Evolutionary conservation across 768 basidiomycete species (phyloP).

Genomic region (Neoboletus brunneissimus): DNA sequence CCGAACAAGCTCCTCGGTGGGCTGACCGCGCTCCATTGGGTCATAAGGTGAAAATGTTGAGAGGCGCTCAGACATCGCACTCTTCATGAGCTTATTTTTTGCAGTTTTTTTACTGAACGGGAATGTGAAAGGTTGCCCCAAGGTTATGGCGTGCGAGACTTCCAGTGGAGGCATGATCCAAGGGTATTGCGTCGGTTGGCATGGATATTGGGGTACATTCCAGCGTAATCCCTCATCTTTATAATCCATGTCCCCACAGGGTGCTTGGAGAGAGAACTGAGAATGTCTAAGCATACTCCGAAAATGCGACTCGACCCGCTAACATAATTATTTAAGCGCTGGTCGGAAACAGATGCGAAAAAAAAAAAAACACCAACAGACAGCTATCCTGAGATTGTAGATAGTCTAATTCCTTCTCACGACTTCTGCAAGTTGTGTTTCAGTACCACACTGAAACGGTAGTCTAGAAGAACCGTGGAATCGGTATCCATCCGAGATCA

Average conservation of each 20-base stretch:
- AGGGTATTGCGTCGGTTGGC: conserved; percentile 12
- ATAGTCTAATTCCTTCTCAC: not conserved
- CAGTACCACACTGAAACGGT: not conserved
- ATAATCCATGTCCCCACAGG: conserved; percentile 13
- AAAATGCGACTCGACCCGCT: not conserved
- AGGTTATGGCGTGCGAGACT: conserved; percentile 16
- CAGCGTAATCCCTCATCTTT: conserved; percentile 12
- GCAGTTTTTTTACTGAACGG: conserved; percentile 30
- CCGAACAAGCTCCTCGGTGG: conserved; percentile 34
- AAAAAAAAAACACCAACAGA: conserved; percentile 3
- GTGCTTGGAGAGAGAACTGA: conserved; percentile 11
- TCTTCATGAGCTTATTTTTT: conserved; percentile 34
- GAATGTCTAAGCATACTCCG: conserved; percentile 17
- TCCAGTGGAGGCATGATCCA: conserved; percentile 16
- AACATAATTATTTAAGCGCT: not conserved
- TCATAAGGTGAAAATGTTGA: conserved; percentile 33
- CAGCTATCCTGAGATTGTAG: not conserved
- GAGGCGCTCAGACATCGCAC: conserved; percentile 36
- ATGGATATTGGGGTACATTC: conserved; percentile 14
- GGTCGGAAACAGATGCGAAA: not conserved
- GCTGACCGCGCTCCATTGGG: conserved; percentile 28
- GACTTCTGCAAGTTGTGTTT: not conserved
- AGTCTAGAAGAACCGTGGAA: not conserved
- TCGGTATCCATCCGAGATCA: not conserved
- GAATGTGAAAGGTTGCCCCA: conserved; percentile 27